Evolutionary conservation across 2,329 filamentous ascomycete genomes (phyloP).

Genomic region (Pseudopyrenochaeta lycopersici): DNA sequence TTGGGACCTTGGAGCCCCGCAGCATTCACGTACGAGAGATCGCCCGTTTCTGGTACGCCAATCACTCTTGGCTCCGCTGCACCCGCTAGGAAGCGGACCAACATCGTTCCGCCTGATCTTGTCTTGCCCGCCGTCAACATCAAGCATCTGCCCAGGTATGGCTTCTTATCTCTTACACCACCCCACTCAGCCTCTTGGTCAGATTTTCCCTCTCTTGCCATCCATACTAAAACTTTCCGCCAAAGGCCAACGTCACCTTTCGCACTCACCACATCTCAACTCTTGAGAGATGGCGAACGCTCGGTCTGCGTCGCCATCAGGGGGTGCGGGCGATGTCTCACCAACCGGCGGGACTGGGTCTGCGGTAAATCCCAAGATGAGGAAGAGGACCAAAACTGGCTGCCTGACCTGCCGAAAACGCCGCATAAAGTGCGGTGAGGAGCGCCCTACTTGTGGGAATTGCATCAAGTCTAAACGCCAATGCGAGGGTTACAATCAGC

Average conservation of each 20-base stretch:
- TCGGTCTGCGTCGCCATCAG: constrained; percentile 26
- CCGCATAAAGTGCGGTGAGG: constrained; percentile 96
- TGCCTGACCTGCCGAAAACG: constrained; percentile 93
- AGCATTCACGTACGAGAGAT: constrained; percentile 32
- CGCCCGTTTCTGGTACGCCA: constrained; percentile 37
- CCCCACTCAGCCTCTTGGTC: background rate
- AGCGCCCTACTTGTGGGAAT: constrained; percentile 81
- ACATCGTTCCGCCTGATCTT: constrained; percentile 28
- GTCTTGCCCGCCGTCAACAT: constrained; percentile 10
- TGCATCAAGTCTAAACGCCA: constrained; percentile 86
- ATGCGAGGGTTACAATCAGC: constrained; percentile 85
- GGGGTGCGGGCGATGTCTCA: constrained; percentile 38
- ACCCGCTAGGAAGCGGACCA: constrained; percentile 27
- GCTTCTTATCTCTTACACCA: background rate
- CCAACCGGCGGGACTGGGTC: constrained; percentile 30
- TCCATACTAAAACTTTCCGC: constrained; percentile 6
- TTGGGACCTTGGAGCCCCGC: constrained; percentile 20
- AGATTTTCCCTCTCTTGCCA: background rate
- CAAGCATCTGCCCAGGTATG: constrained; percentile 11
- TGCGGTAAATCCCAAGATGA: constrained; percentile 43
- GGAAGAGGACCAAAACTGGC: constrained; percentile 82
- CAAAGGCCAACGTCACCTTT: constrained; percentile 4
- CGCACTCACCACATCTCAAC: background rate
- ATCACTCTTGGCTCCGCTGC: constrained; percentile 37
- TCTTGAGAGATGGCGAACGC: constrained; percentile 31